Conservation (phyloP, 2,329 filamentous ascomycete genomes). For the Mariannaea elegans region DNA sequence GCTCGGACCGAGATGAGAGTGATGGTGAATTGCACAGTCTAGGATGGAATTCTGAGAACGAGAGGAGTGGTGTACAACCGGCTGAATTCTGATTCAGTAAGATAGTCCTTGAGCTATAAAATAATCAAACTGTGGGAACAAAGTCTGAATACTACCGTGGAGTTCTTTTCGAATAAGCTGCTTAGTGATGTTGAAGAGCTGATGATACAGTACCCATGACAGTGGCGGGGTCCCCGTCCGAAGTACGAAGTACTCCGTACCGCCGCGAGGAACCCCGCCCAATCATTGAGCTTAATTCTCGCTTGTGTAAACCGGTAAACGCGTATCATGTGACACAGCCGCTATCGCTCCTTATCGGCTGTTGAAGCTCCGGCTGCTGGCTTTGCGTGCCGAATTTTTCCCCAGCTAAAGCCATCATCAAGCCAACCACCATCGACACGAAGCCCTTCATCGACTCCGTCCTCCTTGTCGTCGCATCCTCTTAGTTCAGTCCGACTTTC, state of each 20-base stretch:
- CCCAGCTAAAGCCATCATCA: constrained; percentile 16
- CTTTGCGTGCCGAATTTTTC: constrained; percentile 35
- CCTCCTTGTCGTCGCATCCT: background rate
- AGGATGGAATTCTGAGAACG: no score
- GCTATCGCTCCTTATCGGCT: constrained; percentile 26
- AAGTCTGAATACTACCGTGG: no score
- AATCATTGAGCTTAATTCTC: background rate
- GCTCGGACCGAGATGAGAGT: no score
- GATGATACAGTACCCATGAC: no score
- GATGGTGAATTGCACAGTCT: no score
- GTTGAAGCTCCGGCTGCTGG: constrained; percentile 25
- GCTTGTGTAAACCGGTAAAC: constrained; percentile 2
- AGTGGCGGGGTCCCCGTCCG: background rate
- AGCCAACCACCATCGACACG: constrained; percentile 11
- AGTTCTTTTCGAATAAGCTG: no score
- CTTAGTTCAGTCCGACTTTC: constrained; percentile 1
- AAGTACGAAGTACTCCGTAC: no score
- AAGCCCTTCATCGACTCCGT: background rate
- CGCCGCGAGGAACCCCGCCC: no score
- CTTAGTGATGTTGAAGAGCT: constrained; percentile 7
- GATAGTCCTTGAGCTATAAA: no score
- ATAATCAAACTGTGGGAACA: background rate
- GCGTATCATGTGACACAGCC: constrained; percentile 40
- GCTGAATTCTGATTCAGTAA: no score
- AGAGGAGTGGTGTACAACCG: no score